These are phyloP conservation scores for Candida frijolesensis DNA, from an alignment of 1,139 yeast species.

Conservation along the genomic window DNA sequence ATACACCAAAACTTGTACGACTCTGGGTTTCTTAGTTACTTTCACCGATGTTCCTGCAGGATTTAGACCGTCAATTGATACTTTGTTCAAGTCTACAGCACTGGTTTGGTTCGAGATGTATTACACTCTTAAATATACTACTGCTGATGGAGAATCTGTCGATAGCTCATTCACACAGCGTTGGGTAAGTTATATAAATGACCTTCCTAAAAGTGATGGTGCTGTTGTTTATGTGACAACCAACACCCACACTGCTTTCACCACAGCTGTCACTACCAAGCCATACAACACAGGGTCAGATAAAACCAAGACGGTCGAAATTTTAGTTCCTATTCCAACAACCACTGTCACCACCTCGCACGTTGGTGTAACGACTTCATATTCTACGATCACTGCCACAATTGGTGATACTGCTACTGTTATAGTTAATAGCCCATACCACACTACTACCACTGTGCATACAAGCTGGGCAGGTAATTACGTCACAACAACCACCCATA, in stretches of 20 bases:
- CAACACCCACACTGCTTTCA: background rate
- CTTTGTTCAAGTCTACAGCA: background rate
- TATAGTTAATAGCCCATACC: conserved; percentile 18
- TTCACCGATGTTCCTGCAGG: conserved; percentile 30
- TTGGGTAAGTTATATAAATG: conserved; percentile 16
- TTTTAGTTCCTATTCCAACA: conserved; percentile 18
- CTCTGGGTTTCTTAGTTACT: conserved; percentile 12
- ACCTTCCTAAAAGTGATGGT: conserved; percentile 19
- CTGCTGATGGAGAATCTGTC: background rate
- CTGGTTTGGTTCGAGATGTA: background rate
- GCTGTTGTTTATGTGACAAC: conserved; percentile 13
- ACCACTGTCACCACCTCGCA: conserved; percentile 17
- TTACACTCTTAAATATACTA: background rate
- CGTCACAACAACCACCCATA: conserved; percentile 14
- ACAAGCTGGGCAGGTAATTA: conserved; percentile 16
- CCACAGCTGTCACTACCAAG: conserved; percentile 23
- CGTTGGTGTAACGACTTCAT: conserved; percentile 14
- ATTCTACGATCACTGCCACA: conserved; percentile 13
- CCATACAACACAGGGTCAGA: conserved; percentile 15
- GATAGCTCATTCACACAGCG: background rate
- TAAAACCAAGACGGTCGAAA: conserved; percentile 23
- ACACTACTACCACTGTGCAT: conserved; percentile 14
- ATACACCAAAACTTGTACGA: conserved; percentile 18
- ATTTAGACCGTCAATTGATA: conserved; percentile 23
- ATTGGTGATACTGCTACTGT: conserved; percentile 22